phyloP scores from a whole-genome alignment of 441 rosid genomes.

The Gossypium schwendimanii region DNA sequence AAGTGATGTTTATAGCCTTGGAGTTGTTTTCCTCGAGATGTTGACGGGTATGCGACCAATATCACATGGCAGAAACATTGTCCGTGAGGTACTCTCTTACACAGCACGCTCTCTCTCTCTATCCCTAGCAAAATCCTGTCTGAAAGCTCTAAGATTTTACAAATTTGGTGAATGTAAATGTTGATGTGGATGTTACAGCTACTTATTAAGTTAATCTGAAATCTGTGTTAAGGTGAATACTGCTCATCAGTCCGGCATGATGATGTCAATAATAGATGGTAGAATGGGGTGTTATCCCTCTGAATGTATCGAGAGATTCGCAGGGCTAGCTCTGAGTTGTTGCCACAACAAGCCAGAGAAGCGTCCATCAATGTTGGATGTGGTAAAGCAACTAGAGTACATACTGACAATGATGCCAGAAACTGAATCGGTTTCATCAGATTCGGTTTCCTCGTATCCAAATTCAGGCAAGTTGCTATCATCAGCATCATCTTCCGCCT shows the following conservation, averaged over 20 bases:
- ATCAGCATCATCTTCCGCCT: slow-evolving; percentile 32
- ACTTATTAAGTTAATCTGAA: neutral
- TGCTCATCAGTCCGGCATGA: slow-evolving; percentile 43
- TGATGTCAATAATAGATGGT: slow-evolving; percentile 61
- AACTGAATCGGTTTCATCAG: slow-evolving; percentile 23
- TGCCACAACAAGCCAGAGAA: slow-evolving; percentile 56
- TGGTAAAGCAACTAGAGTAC: slow-evolving; percentile 68
- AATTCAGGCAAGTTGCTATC: slow-evolving; percentile 26
- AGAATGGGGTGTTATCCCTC: slow-evolving; percentile 79
- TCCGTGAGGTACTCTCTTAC: slow-evolving; percentile 56
- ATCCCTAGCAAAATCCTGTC: neutral
- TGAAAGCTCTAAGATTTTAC: neutral
- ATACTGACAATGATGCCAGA: slow-evolving; percentile 46
- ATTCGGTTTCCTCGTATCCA: slow-evolving; percentile 18
- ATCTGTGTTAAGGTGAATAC: slow-evolving; percentile 42
- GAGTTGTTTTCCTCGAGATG: slow-evolving; percentile 81
- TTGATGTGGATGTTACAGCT: neutral
- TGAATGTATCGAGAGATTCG: slow-evolving; percentile 52
- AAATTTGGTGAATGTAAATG: neutral
- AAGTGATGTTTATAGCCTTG: slow-evolving; percentile 92
- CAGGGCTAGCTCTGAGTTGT: slow-evolving; percentile 52
- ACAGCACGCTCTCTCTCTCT: neutral
- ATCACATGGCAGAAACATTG: slow-evolving; percentile 81
- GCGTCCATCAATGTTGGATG: slow-evolving; percentile 63
- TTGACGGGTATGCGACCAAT: slow-evolving; percentile 87